Evolutionary conservation across 345 rosid species (phyloP).

Genomic region (Mercurialis annua): DNA sequence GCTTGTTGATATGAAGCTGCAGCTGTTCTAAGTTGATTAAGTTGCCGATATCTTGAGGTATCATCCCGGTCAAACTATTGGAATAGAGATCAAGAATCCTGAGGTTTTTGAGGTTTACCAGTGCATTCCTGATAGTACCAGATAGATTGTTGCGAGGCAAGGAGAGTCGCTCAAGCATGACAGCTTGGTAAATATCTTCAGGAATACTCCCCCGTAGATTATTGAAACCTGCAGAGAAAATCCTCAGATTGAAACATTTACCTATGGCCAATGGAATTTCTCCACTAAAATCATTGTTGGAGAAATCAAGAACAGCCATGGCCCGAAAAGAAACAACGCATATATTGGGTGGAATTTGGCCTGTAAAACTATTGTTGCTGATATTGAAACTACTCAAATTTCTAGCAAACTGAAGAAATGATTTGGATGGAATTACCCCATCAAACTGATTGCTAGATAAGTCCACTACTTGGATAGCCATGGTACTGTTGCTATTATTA

Average conservation of each 20-base stretch:
- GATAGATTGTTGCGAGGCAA: conserved; percentile 57
- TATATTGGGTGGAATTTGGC: conserved; percentile 55
- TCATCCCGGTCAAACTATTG: conserved; percentile 54
- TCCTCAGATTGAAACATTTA: conserved; percentile 48
- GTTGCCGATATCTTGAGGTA: conserved; percentile 58
- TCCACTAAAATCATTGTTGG: conserved; percentile 52
- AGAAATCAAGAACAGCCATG: conserved; percentile 51
- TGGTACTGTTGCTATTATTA: not conserved
- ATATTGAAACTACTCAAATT: conserved; percentile 59
- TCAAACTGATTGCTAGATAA: conserved; percentile 64
- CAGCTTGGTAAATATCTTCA: conserved; percentile 48
- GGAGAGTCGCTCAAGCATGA: conserved; percentile 45
- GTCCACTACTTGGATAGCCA: conserved; percentile 44
- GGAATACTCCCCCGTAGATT: conserved; percentile 66
- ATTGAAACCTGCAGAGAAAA: conserved; percentile 71
- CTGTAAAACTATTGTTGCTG: conserved; percentile 74
- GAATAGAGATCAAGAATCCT: conserved; percentile 64
- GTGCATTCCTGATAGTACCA: conserved; percentile 49
- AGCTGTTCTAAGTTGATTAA: conserved; percentile 51
- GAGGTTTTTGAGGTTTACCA: conserved; percentile 50
- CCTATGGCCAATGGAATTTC: conserved; percentile 50
- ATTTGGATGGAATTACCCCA: conserved; percentile 39
- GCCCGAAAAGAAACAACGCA: conserved; percentile 42
- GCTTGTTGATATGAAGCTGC: conserved; percentile 67
- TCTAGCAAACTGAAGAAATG: conserved; percentile 44